Conservation (phyloP, 2,329 filamentous ascomycete species). For the Leptodontidium sp. region DNA sequence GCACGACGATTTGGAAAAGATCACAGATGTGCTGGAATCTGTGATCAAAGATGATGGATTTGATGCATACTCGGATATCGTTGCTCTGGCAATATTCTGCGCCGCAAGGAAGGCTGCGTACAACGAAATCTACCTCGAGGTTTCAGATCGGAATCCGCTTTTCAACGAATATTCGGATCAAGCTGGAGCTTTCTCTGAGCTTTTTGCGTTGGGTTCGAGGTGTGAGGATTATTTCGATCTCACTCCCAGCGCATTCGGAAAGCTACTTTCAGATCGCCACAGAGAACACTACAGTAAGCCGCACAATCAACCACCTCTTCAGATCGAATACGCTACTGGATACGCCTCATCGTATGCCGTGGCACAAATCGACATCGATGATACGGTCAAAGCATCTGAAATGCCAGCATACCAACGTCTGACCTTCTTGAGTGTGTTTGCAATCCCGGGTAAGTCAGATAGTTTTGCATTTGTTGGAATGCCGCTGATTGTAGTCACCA, state of each 20-base stretch:
- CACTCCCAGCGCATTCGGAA: slow-evolving; percentile 21
- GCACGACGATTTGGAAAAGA: slow-evolving; percentile 18
- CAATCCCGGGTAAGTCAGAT: slow-evolving; percentile 7
- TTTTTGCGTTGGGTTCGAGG: slow-evolving; percentile 18
- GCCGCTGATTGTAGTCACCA: not conserved
- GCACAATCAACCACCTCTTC: slow-evolving; percentile 20
- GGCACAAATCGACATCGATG: slow-evolving; percentile 22
- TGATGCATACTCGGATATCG: slow-evolving; percentile 20
- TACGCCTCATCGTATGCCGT: slow-evolving; percentile 19
- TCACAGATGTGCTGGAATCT: slow-evolving; percentile 20
- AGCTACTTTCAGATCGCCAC: slow-evolving; percentile 20
- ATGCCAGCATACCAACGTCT: slow-evolving; percentile 22
- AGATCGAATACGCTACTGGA: slow-evolving; percentile 16
- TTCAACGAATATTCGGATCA: slow-evolving; percentile 24
- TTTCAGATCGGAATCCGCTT: slow-evolving; percentile 21
- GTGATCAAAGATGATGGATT: slow-evolving; percentile 17
- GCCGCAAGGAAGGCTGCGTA: slow-evolving; percentile 18
- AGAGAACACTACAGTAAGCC: slow-evolving; percentile 21
- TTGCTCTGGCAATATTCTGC: slow-evolving; percentile 19
- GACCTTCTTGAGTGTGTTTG: slow-evolving; percentile 21
- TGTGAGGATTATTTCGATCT: slow-evolving; percentile 24
- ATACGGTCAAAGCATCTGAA: not conserved
- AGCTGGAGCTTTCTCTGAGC: slow-evolving; percentile 18
- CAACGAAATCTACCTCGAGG: slow-evolving; percentile 23
- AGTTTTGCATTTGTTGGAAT: not conserved